These are phyloP conservation scores for Salicornia ramosissima DNA, from an alignment of 148 eudicot species.

Conservation along the genomic window DNA sequence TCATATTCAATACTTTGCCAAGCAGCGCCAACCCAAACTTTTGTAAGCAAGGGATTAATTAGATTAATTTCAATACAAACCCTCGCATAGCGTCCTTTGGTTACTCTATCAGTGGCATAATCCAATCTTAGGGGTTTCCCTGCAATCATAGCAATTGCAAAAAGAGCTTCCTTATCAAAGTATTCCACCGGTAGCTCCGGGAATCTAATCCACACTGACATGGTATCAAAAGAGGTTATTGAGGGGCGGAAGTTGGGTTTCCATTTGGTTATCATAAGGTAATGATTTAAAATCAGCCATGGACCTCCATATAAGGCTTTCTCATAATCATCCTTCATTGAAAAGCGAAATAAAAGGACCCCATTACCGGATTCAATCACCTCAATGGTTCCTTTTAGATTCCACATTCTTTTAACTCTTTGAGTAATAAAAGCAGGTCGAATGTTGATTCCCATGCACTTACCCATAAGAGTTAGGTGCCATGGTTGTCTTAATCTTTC, in stretches of 20 bases:
- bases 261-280: background rate
- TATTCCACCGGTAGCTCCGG: background rate
- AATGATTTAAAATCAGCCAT: background rate
- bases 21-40: background rate
- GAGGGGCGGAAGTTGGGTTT: background rate
- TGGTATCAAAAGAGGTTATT: background rate
- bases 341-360: background rate
- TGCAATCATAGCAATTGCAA: background rate
- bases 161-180: background rate
- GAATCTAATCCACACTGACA: background rate
- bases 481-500: background rate
- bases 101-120: background rate
- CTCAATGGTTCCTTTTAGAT: background rate
- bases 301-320: background rate
- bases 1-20: background rate
- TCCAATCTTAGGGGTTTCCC: background rate
- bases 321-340: background rate
- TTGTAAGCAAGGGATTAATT: background rate
- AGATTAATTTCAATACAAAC: background rate
- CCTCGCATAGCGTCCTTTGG: background rate
- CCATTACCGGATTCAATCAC: background rate
- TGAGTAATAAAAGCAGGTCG: background rate
- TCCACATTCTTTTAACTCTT: background rate
- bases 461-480: background rate
- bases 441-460: background rate